Evolutionary conservation across 805 yeast genomes (phyloP).

Genomic region (Monosporozyma unispora): DNA sequence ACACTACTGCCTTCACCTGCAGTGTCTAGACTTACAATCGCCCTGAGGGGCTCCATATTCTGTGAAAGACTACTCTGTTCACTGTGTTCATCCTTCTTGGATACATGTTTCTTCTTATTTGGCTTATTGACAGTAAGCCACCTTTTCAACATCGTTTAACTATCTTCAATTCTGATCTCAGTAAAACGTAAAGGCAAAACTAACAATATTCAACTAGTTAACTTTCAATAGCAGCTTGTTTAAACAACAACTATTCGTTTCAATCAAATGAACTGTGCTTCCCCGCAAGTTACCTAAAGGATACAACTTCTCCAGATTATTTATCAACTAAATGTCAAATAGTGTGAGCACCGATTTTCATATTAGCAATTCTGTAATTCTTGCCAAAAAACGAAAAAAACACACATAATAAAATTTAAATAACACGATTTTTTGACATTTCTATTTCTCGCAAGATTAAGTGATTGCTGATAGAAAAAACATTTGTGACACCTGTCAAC

Average conservation of each 20-base stretch:
- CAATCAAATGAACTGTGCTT: background rate
- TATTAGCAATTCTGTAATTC: background rate
- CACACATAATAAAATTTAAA: background rate
- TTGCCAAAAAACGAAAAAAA: background rate
- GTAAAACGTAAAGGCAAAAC: too few species aligned
- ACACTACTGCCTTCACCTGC: background rate
- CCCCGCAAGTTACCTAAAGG: background rate
- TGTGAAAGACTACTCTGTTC: background rate
- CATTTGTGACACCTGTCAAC: background rate
- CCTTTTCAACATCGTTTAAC: constrained; percentile 17
- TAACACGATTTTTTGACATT: background rate
- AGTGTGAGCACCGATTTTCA: background rate
- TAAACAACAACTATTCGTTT: too few species aligned
- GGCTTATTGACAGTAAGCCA: constrained; percentile 8
- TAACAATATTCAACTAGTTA: too few species aligned
- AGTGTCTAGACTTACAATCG: constrained; percentile 2
- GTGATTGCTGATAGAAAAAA: background rate
- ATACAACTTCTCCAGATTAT: background rate
- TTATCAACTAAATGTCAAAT: background rate
- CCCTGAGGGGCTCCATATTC: background rate
- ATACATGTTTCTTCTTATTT: constrained; percentile 1
- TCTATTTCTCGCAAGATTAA: background rate
- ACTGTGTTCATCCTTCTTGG: background rate
- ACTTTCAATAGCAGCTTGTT: too few species aligned
- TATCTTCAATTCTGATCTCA: background rate